Evolutionary conservation across 306 rosid species (phyloP).

Genomic region (Albizia julibrissin): DNA sequence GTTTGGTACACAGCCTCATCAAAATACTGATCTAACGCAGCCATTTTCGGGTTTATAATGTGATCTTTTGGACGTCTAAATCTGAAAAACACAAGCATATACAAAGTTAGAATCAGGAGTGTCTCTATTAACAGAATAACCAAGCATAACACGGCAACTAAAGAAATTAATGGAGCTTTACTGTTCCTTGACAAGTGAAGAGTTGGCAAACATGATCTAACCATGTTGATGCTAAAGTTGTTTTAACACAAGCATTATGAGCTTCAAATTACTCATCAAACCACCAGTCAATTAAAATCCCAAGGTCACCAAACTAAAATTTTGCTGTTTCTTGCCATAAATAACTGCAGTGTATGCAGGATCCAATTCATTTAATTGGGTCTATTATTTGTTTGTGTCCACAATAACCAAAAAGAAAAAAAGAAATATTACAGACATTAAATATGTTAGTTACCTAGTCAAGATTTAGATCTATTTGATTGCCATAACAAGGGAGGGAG

Average conservation of each 20-base stretch:
- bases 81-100: conserved; percentile 29
- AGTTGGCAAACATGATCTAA: neutral
- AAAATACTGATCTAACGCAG: conserved; percentile 50
- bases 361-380: neutral
- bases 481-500: neutral
- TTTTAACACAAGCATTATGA: neutral
- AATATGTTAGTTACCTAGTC: conserved; percentile 14
- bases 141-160: neutral
- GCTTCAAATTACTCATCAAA: neutral
- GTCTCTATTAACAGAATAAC: conserved; percentile 1
- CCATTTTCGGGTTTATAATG: conserved; percentile 38
- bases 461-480: neutral
- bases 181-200: neutral
- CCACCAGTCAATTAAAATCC: conserved; percentile 6
- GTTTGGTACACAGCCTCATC: conserved; percentile 37
- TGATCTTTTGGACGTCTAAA: conserved; percentile 9
- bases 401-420: neutral
- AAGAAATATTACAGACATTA: conserved; percentile 5
- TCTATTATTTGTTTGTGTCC: neutral
- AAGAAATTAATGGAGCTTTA: neutral
- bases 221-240: neutral
- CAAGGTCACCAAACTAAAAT: conserved; percentile 10
- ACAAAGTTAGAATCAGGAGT: conserved; percentile 11
- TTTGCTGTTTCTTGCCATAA: conserved; percentile 9
- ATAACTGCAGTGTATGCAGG: neutral